These are phyloP conservation scores for Tricladium varicosporioides DNA, from an alignment of 2,329 filamentous ascomycete genomes.

Conservation along the genomic window DNA sequence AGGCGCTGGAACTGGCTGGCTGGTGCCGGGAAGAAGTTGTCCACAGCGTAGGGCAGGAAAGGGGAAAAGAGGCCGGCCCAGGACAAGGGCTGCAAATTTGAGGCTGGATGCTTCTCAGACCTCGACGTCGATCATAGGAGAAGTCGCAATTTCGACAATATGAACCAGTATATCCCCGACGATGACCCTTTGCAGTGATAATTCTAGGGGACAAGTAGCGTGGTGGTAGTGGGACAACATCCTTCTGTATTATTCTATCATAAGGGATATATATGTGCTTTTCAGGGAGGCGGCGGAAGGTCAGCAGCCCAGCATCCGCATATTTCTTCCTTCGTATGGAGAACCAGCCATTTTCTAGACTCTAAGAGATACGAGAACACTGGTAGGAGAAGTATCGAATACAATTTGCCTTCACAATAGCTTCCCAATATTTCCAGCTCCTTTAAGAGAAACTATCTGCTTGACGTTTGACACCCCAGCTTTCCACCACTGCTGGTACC, in stretches of 20 bases:
- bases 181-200: too few relatives aligned
- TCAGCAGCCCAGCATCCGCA: slow-evolving; percentile 9
- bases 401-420: background rate
- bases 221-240: too few relatives aligned
- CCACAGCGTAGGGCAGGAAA: background rate
- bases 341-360: background rate
- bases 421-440: slow-evolving; percentile 1
- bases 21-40: background rate
- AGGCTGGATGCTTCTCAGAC: slow-evolving; percentile 3
- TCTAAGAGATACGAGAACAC: background rate
- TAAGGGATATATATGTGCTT: background rate
- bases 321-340: slow-evolving; percentile 5
- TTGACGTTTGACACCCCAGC: background rate
- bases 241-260: background rate
- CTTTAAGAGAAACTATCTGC: background rate
- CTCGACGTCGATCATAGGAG: slow-evolving; percentile 8
- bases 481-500: background rate
- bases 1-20: too few relatives aligned
- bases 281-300: background rate
- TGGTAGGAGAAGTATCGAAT: background rate
- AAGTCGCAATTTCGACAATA: slow-evolving; percentile 5
- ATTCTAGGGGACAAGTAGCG: too few relatives aligned
- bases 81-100: slow-evolving; percentile 6
- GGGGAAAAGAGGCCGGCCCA: slow-evolving; percentile 2
- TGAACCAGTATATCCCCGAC: background rate